Percentiles rank a stretch among this genome's conserved stretches.
phyloP scores from a whole-genome alignment of 768 basidiomycete genomes.

The Phanerochaete carnosa region DNA sequence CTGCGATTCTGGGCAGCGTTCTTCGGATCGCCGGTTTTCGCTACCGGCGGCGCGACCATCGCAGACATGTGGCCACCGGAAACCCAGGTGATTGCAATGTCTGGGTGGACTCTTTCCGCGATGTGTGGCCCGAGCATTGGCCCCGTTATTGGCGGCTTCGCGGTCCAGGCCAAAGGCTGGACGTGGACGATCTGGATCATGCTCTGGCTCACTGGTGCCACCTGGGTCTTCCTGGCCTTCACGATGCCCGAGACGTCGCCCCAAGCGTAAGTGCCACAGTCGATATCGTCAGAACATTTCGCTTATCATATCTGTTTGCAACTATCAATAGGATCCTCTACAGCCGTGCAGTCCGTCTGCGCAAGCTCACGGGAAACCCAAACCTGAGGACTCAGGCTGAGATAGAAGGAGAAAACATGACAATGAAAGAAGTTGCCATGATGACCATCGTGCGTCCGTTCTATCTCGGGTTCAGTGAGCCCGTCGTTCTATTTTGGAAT shows the following conservation, averaged over 20 bases:
- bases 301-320: neutral
- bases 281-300: neutral
- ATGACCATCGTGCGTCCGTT: constrained; percentile 30
- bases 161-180: constrained; percentile 30
- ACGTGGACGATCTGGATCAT: constrained; percentile 33
- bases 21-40: constrained; percentile 30
- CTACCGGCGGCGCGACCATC: constrained; percentile 28
- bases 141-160: constrained; percentile 32
- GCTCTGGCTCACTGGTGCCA: constrained; percentile 28
- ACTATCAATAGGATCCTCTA: constrained; percentile 24
- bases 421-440: constrained; percentile 16
- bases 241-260: constrained; percentile 29
- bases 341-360: constrained; percentile 29
- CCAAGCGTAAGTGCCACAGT: constrained; percentile 4
- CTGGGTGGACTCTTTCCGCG: constrained; percentile 24
- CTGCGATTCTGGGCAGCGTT: constrained; percentile 33
- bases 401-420: constrained; percentile 19
- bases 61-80: constrained; percentile 21
- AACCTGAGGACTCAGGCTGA: constrained; percentile 24
- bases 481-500: constrained; percentile 27
- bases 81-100: constrained; percentile 24
- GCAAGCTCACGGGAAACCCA: constrained; percentile 29
- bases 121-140: constrained; percentile 27
- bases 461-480: constrained; percentile 27
- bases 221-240: constrained; percentile 26